These are phyloP conservation scores for Rutidosis leptorrhynchoides DNA, from an alignment of 129 eudicot genomes.

Conservation along the genomic window DNA sequence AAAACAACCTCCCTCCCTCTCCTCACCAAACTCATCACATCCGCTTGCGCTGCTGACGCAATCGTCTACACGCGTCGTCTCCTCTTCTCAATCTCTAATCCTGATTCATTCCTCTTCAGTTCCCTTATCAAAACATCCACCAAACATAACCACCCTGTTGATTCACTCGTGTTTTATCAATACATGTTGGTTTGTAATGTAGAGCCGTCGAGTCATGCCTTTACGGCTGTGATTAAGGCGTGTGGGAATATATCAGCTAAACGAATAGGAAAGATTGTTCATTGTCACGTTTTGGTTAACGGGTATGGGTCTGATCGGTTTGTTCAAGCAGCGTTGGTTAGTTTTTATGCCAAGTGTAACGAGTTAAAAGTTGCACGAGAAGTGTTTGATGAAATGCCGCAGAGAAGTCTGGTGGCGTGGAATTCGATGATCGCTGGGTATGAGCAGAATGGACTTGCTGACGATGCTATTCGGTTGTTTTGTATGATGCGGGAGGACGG, in stretches of 20 bases:
- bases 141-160: conserved; percentile 29
- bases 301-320: conserved; percentile 40
- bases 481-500: conserved; percentile 32
- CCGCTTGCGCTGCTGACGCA: conserved; percentile 33
- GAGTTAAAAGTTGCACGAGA: conserved; percentile 35
- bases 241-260: conserved; percentile 36
- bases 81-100: conserved; percentile 39
- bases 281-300: conserved; percentile 37
- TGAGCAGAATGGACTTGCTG: conserved; percentile 50
- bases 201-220: conserved; percentile 37
- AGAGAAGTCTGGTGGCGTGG: conserved; percentile 53
- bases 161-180: conserved; percentile 44
- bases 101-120: conserved; percentile 60
- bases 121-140: conserved; percentile 53
- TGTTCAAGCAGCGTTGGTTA: conserved; percentile 55
- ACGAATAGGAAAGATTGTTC: conserved; percentile 39
- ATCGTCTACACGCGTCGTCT: conserved; percentile 42
- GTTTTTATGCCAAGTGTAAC: conserved; percentile 47
- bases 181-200: conserved; percentile 36
- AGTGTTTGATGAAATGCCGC: conserved; percentile 54
- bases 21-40: conserved; percentile 50
- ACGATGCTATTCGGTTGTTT: conserved; percentile 44
- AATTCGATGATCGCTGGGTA: conserved; percentile 60
- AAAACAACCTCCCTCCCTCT: conserved; percentile 37
- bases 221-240: conserved; percentile 51